phyloP scores from a whole-genome alignment of 2,329 filamentous ascomycete species.

The Ascochyta rabiei region DNA sequence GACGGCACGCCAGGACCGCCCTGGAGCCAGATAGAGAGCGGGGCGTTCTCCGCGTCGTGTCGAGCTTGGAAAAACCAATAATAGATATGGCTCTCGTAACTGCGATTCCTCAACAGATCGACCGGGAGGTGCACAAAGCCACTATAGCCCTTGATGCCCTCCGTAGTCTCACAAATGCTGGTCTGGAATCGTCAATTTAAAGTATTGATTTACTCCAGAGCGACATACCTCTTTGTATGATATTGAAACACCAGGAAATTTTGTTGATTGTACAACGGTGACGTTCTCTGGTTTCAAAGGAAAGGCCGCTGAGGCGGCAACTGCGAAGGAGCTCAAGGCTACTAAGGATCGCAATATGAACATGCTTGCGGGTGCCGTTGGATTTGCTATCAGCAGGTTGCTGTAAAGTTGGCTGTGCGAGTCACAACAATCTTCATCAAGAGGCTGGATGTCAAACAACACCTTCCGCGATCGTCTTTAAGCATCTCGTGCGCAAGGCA shows the following conservation, averaged over 20 bases:
- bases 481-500: background rate
- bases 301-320: background rate
- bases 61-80: slow-evolving; percentile 30
- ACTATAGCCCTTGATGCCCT: slow-evolving; percentile 59
- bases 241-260: slow-evolving; percentile 16
- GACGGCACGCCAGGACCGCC: slow-evolving; percentile 25
- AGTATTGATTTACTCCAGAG: background rate
- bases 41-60: slow-evolving; percentile 19
- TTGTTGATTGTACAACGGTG: slow-evolving; percentile 5
- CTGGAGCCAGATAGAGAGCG: slow-evolving; percentile 22
- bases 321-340: background rate
- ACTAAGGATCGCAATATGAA: background rate
- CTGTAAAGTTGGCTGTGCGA: background rate
- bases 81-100: slow-evolving; percentile 25
- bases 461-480: background rate
- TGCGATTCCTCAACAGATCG: slow-evolving; percentile 4
- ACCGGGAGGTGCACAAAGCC: slow-evolving; percentile 62
- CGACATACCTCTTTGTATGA: slow-evolving; percentile 21
- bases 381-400: no score
- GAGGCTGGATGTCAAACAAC: background rate
- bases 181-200: slow-evolving; percentile 6
- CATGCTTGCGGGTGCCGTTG: background rate
- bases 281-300: background rate
- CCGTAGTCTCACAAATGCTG: slow-evolving; percentile 58
- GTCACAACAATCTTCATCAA: background rate